Evolutionary conservation across 2,329 filamentous ascomycete genomes (phyloP).

Genomic region (Cytospora chrysosperma): DNA sequence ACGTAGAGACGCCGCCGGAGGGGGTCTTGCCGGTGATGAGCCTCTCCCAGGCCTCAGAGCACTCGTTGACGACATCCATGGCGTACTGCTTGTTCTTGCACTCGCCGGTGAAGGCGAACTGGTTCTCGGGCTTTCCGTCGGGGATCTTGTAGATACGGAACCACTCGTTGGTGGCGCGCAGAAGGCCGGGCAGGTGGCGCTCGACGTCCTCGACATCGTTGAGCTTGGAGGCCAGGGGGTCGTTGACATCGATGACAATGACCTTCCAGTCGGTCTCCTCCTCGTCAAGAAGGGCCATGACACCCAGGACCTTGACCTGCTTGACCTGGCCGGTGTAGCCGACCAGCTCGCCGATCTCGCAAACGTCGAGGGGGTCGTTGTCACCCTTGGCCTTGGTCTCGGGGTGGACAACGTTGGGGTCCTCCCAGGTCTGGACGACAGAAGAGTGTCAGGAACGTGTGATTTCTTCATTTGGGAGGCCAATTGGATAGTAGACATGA

Average conservation of each 20-base stretch:
- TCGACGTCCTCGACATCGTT: constrained; percentile 99
- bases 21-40: constrained; percentile 87
- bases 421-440: constrained; percentile 86
- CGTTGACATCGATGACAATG: constrained; percentile 98
- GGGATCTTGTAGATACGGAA: constrained; percentile 99
- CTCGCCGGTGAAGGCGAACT: constrained; percentile 99
- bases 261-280: constrained; percentile 99
- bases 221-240: constrained; percentile 92
- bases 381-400: constrained; percentile 99
- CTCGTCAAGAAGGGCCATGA: constrained; percentile 99
- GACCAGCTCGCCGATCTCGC: constrained; percentile 98
- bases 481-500: constrained; percentile 13
- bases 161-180: constrained; percentile 99
- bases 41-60: constrained; percentile 94
- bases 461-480: constrained; percentile 14
- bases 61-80: constrained; percentile 93
- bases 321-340: constrained; percentile 95
- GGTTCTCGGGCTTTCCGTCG: constrained; percentile 99
- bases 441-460: constrained; percentile 16
- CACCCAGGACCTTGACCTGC: constrained; percentile 99
- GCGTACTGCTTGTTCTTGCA: constrained; percentile 99
- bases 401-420: constrained; percentile 91
- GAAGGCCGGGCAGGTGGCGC: constrained; percentile 92
- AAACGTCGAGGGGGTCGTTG: constrained; percentile 98
- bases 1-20: constrained; percentile 77